phyloP scores from a whole-genome alignment of 208 protist genomes.

The Angomonas ambiguus region DNA sequence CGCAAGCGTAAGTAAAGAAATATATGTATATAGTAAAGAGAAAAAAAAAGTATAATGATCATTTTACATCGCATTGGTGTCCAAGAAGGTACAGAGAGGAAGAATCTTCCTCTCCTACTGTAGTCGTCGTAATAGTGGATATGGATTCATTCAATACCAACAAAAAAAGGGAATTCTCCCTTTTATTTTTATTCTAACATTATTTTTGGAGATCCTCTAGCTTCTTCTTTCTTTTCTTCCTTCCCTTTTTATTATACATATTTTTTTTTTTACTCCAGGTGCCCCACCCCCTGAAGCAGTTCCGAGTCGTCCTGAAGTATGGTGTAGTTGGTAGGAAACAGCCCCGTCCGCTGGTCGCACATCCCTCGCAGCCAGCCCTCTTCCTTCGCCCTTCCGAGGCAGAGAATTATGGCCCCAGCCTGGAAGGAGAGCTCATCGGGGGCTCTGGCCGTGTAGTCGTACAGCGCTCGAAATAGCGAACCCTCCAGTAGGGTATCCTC shows the following conservation, averaged over 20 bases:
- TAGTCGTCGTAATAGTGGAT: no score
- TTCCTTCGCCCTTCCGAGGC: conserved; percentile 65
- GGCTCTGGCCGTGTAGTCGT: conserved; percentile 68
- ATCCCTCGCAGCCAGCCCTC: conserved; percentile 90
- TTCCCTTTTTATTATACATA: not conserved
- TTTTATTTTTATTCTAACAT: not conserved
- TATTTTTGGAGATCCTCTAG: conserved; percentile 6
- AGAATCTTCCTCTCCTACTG: no score
- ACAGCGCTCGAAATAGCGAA: conserved; percentile 58
- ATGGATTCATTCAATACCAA: no score
- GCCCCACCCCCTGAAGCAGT: no score
- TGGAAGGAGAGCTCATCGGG: conserved; percentile 86
- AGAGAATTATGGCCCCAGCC: conserved; percentile 66
- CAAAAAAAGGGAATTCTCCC: no score
- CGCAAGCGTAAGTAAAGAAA: not conserved
- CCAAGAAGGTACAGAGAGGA: no score
- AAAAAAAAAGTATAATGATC: conserved; percentile 9
- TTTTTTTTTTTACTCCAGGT: no score
- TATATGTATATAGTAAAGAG: conserved; percentile 1
- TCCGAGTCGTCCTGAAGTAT: conserved; percentile 9
- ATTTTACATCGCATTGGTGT: no score
- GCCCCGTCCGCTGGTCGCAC: conserved; percentile 82
- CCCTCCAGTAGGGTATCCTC: conserved; percentile 57
- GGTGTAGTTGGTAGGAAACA: conserved; percentile 90
- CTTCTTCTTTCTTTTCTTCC: conserved; percentile 10